Evolutionary conservation across 805 yeast genomes (phyloP), one percentile per base, ranked within the genome.

Genomic region (Tetrapisispora fleetii): DNA sequence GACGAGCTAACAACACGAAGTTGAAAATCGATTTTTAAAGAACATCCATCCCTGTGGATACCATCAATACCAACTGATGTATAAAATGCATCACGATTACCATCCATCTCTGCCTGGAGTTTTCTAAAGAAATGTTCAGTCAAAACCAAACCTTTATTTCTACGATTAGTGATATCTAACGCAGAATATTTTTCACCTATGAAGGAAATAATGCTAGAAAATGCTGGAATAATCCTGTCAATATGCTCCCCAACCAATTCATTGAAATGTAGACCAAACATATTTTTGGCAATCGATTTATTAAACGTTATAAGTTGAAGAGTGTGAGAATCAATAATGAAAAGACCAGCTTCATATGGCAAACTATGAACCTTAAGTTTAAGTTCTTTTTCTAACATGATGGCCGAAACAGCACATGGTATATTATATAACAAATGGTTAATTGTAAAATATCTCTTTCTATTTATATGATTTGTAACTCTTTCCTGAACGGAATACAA

Each of bases 91-190:
- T 75, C 75, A 43, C 71, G 76, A 30, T 62, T 55, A n/a, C 63
- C 67, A 42, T 61, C 64, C 55, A 59, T 60, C 47, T 74, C 70
- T 0, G 84, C 81, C 49, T 74, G 72, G 47, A 79, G 73, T 54
- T 81, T 80, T 52, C 97, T 75, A 68, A 91, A 89, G 61, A 85
- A 83, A 65, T 89, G 96, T 64, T 90, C 98, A 0, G 97, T 95
- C 13, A 90, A 68, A 0, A 90, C 96, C 45, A 86, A 67, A 1
- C 96, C 96, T 50, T 52, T 63, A 47, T 63, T 65, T 35, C 52
- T 54, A 0, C 83, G 78, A 32, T 67, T 52, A 16, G 58, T 54
- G 3, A 73, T 59, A 49, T 62, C 65, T 52, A 77, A 51, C 18
- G 67, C 58, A 27, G 74, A 70, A 53, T 71, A 69, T 32, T 73